Evolutionary conservation across 495 filamentous ascomycete genomes (phyloP), one percentile per base, ranked within the genome.

Genomic region (Terfezia claveryi): DNA sequence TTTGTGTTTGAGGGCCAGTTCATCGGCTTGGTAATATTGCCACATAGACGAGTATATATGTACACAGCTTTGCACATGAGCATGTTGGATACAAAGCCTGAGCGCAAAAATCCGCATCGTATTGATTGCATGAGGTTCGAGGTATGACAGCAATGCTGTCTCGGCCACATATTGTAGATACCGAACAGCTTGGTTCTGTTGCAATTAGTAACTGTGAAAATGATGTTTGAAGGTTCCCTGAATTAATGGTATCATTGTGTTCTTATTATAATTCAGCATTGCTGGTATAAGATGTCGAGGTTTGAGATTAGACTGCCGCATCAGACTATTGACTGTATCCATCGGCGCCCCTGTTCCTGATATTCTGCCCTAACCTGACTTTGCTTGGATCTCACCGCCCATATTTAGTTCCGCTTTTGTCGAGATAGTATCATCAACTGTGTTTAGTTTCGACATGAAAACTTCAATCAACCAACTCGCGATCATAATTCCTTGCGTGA

Each of bases 1-100:
- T 58, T 85, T 73, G 66, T 94, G 82, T 57, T 87, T 80, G 23
- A 98, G 73, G 0, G 91, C 89, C 12, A 98, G 76, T 61, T 92
- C 82, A 10, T 96, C 92, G 10, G 92, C 91, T 63, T 87, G 83
- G 51, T 82, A 74, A 64, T 93, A 94, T 64, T 93, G 84, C 2
- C 82, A 80, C 88, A 96, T 95, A 54, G 81, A 79, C 53, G 81
- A 89, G 74, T 96, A 96, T 56, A 96, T 94, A 68, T 94, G 86
- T 10, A 94, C 87, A 64, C 85, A 92, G 36, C 82, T 87, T 65
- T 92, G 83, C 7, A 95, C 82, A 56, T 92, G 83, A 61, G 84
- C 76, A 65, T 98, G 80, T 59, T 94, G 82, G 55, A 96, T 95
- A 68, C 91, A 98, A 23, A 96, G 76, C 16, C 91, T 81, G 23